phyloP scores from a whole-genome alignment of 2,329 filamentous ascomycete genomes.

The Balansia obtecta region DNA sequence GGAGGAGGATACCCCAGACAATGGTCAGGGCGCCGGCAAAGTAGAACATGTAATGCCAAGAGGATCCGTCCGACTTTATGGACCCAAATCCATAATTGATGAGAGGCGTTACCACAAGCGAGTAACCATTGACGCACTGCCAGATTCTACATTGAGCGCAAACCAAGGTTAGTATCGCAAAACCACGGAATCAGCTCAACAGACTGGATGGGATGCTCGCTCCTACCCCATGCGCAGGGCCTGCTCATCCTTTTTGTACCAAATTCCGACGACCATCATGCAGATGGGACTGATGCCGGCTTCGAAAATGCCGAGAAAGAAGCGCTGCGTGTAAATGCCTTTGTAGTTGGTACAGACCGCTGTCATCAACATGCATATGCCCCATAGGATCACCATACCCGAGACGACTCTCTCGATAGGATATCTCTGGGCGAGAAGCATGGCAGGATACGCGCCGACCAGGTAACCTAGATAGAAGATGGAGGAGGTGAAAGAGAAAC shows the following conservation, averaged over 20 bases:
- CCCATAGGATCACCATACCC: slow-evolving; percentile 14
- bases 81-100: slow-evolving; percentile 49
- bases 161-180: neutral
- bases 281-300: slow-evolving; percentile 19
- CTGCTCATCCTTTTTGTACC: slow-evolving; percentile 15
- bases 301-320: slow-evolving; percentile 31
- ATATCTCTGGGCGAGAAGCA: slow-evolving; percentile 18
- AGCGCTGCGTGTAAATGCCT: slow-evolving; percentile 26
- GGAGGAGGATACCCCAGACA: slow-evolving; percentile 38
- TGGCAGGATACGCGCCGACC: slow-evolving; percentile 24
- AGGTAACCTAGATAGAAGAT: slow-evolving; percentile 38
- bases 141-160: slow-evolving; percentile 13
- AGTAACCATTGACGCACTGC: slow-evolving; percentile 36
- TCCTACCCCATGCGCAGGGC: slow-evolving; percentile 22
- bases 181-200: neutral
- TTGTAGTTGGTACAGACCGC: slow-evolving; percentile 22
- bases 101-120: slow-evolving; percentile 45
- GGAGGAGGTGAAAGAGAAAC: slow-evolving; percentile 6
- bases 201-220: neutral
- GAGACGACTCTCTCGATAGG: slow-evolving; percentile 17
- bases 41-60: slow-evolving; percentile 48
- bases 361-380: slow-evolving; percentile 26
- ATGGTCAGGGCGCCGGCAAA: slow-evolving; percentile 45
- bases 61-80: slow-evolving; percentile 31
- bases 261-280: slow-evolving; percentile 4